These are phyloP conservation scores for Magnusiomyces paraingens DNA, from an alignment of 1,139 yeast genomes.

Conservation along the genomic window DNA sequence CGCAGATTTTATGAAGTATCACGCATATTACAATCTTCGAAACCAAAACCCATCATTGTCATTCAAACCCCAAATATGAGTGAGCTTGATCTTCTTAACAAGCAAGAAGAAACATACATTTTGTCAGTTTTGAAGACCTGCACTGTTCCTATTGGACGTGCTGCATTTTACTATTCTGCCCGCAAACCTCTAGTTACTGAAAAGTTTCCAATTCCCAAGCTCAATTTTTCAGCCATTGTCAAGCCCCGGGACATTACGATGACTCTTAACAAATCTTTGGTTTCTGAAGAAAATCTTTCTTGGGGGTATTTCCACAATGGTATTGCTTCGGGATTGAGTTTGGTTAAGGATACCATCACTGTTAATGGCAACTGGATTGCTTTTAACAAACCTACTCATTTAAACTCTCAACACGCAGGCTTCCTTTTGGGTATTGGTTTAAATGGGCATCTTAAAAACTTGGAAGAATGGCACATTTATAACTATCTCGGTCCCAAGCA, in stretches of 20 bases:
- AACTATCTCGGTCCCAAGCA: conserved; percentile 90
- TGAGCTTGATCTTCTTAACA: conserved; percentile 52
- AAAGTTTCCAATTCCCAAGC: conserved; percentile 68
- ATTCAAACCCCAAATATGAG: conserved; percentile 36
- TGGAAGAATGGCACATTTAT: conserved; percentile 97
- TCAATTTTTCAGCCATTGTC: conserved; percentile 63
- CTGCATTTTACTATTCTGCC: conserved; percentile 62
- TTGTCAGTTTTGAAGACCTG: conserved; percentile 66
- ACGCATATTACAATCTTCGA: conserved; percentile 61
- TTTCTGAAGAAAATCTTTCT: conserved; percentile 47
- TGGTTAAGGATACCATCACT: conserved; percentile 61
- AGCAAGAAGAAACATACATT: conserved; percentile 60
- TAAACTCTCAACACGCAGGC: conserved; percentile 88
- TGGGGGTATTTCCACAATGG: conserved; percentile 97
- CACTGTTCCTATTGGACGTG: conserved; percentile 73
- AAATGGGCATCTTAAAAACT: conserved; percentile 73
- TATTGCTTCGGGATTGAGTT: conserved; percentile 76
- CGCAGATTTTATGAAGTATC: conserved; percentile 75
- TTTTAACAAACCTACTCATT: conserved; percentile 67
- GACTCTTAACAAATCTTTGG: conserved; percentile 48
- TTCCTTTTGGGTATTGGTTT: conserved; percentile 87
- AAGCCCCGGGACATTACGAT: conserved; percentile 64
- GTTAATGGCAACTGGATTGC: conserved; percentile 90
- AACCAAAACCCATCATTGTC: conserved; percentile 44
- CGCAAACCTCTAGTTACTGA: conserved; percentile 79